Evolutionary conservation across 805 yeast genomes (phyloP).

Genomic region (Maudiozyma pseudohumilis): DNA sequence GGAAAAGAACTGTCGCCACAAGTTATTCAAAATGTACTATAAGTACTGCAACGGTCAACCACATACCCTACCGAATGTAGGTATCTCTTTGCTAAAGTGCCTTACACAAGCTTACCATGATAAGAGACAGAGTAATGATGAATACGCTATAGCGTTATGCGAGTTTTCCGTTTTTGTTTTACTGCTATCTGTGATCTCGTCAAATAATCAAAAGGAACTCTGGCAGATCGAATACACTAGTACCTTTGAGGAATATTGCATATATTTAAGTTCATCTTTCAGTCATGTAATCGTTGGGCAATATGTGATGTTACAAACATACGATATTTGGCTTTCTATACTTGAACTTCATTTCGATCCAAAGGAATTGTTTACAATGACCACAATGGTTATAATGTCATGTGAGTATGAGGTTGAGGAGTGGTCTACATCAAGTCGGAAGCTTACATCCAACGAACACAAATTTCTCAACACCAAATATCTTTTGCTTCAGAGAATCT

Average conservation of each 20-base stretch:
- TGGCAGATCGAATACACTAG: conserved; percentile 20
- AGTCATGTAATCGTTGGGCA: conserved; percentile 50
- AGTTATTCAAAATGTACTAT: conserved; percentile 42
- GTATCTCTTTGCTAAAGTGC: conserved; percentile 39
- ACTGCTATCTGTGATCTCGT: conserved; percentile 31
- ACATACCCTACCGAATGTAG: conserved; percentile 38
- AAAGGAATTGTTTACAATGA: conserved; percentile 11
- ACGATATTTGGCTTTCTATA: conserved; percentile 44
- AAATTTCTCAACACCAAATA: conserved; percentile 54
- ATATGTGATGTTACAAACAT: conserved; percentile 46
- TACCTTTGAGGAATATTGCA: conserved; percentile 29
- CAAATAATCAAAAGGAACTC: conserved; percentile 13
- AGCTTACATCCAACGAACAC: conserved; percentile 25
- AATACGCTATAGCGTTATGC: conserved; percentile 32
- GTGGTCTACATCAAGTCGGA: conserved; percentile 4
- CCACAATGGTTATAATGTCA: conserved; percentile 13
- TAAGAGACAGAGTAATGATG: conserved; percentile 48
- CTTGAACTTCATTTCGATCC: conserved; percentile 23
- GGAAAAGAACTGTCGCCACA: conserved; percentile 50
- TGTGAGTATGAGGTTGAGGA: conserved; percentile 16
- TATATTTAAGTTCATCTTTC: conserved; percentile 39
- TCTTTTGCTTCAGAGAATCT: conserved; percentile 46
- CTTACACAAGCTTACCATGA: conserved; percentile 39
- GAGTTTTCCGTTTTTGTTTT: conserved; percentile 45
- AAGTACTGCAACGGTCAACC: conserved; percentile 15